Base-by-base conservation (phyloP, 345 rosid species). In the Firmiana major region DNA sequence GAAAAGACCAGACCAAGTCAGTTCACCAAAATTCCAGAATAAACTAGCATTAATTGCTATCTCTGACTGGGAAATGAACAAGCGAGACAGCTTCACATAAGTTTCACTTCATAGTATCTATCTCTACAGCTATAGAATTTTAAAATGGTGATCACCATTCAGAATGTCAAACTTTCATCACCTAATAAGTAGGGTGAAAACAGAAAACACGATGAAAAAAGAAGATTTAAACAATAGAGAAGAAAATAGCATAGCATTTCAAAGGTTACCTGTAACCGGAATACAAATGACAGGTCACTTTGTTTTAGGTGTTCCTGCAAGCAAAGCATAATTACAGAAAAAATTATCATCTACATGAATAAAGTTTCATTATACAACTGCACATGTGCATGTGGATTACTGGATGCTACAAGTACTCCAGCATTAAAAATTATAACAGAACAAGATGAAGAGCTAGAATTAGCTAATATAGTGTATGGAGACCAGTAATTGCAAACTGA, bases 291-390 rank as follows among this genome's bases (percentile, higher is more conserved):
- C 85, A 91, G 80, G 75, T 93, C 96, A 83, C 98, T 92, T 81
- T 93, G 92, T 79, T 94, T 92, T 74, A 92, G 89, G 87, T 89
- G 98, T 77, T 89, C 99, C 98, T 93, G 90, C 84, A 86, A 82
- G 82, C 78, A 48, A 77, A 70, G 80, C 76, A 82, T 49, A 73
- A 51, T 31, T 58, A 16, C 6, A 71, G 45, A 12, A 59, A 54
- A 78, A 43, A 77, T 80, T n/a, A 75, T 85, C 70, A 69, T 49
- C 46, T 21, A 34, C 24, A 54, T 38, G 9, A 11, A 15, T 51
- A 46, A 46, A 2, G 36, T 24, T 45, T 24, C 38, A 68, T 46
- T 22, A 2, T 68, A n/a, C 73, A 68, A 68, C 38, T 22, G 24
- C n/a, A 57, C 54, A 74, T 57, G 17, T 15, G 24, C 70, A 74